Evolutionary conservation across 306 rosid species (phyloP), one percentile per base, ranked within the genome.

Genomic region (Quercus mongolica): DNA sequence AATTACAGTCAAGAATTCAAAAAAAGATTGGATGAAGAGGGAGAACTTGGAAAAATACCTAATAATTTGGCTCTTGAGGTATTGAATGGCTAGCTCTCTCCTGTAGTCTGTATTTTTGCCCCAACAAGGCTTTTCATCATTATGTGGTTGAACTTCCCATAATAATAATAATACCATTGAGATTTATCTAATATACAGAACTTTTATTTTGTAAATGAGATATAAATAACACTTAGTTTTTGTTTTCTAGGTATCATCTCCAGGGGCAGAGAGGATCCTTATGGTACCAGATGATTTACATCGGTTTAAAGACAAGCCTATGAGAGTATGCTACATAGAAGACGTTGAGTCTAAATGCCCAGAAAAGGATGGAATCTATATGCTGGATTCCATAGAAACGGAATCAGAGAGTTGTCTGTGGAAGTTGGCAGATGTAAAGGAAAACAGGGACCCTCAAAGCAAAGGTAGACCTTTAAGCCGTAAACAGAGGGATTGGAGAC

Each of bases 401-500:
- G 94, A 90, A 38, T 80, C 83, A 1, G 91, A 86, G 79, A 82
- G 76, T 31, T 95, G 99, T 76, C 80, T 91, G 73, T 95, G 98
- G 98, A 95, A 92, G 82, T 80, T 95, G 86, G 99, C 99, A 59
- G 73, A 90, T 75, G 94, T 91, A 49, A 93, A 82, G 85, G 97
- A 83, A 79, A 92, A 95, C 65, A 86, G 98, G 82, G 93, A 93
- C 59, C 94, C 92, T 62, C 78, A 75, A 31, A 83, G 84, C 56
- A 95, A 91, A 90, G 97, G 98, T 56, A 92, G 86, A 78, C 97
- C 98, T 21, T 86, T 91, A 68, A 91, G 77, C 74, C 96, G 97
- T 73, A 90, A 91, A 79, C 94, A 85, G 81, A 90, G 74, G 82
- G 97, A 93, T 84, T 92, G 99, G 97, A 93, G 99, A 88, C 86